These are phyloP conservation scores for Capsicum pubescens DNA, from an alignment of 257 asterid species.

Conservation along the genomic window DNA sequence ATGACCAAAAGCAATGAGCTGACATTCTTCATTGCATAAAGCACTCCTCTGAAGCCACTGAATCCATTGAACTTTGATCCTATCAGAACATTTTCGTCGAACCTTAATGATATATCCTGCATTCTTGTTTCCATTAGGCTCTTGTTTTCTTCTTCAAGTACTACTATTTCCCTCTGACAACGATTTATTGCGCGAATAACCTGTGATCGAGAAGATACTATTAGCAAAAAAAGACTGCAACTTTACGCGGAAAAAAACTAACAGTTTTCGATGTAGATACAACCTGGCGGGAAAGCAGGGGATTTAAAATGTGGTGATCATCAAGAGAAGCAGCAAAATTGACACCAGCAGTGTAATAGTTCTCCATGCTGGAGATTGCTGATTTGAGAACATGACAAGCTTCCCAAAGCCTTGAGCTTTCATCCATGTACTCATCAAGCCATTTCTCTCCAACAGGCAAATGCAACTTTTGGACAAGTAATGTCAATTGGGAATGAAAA, in stretches of 20 bases:
- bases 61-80: constrained; percentile 69
- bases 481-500: constrained; percentile 60
- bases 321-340: constrained; percentile 53
- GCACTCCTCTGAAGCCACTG: constrained; percentile 76
- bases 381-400: constrained; percentile 66
- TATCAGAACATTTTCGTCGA: constrained; percentile 51
- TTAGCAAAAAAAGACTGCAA: not conserved
- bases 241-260: not conserved
- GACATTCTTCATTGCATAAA: constrained; percentile 70
- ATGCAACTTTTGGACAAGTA: constrained; percentile 56
- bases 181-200: constrained; percentile 61
- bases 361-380: constrained; percentile 60
- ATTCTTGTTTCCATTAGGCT: constrained; percentile 60
- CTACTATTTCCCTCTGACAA: constrained; percentile 65
- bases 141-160: constrained; percentile 67
- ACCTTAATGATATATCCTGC: constrained; percentile 51
- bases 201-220: constrained; percentile 38
- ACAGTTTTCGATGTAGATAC: not conserved
- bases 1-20: constrained; percentile 67
- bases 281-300: constrained; percentile 79
- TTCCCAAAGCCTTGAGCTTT: constrained; percentile 78
- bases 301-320: constrained; percentile 47
- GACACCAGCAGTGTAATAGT: constrained; percentile 50
- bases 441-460: constrained; percentile 77
- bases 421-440: constrained; percentile 85